Base-by-base conservation (phyloP, 2,329 filamentous ascomycete genomes). In the Lizonia empirigonia region DNA sequence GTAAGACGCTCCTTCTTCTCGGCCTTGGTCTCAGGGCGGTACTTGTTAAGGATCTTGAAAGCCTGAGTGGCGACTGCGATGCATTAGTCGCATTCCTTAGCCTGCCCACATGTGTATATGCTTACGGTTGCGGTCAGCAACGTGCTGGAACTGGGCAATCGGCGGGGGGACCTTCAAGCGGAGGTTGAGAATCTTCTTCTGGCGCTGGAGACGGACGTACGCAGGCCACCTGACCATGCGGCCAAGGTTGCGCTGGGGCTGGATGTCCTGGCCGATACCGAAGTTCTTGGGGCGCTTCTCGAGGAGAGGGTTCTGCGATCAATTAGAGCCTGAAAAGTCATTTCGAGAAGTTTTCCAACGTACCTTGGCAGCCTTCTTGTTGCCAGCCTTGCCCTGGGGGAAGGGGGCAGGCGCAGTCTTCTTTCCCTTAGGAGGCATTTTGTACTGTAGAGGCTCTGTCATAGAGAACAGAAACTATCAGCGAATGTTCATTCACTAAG, bases 381-480 rank as follows among this genome's bases (percentile, higher is more conserved):
- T 83, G 73, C 85, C 85, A 82, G 92, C 90, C 87, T 95, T 96
- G 75, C 87, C 60, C 62, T 68, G 64, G 51, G 67, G 67, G 64
- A 69, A 69, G 52, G 94, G 94, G 82, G 94, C 91, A 78, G 94
- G 84, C 74, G 94, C 94, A 81, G 90, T 88, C 86, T 97, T 97
- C 90, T 97, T 97, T 85, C 91, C 91, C 84, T 97, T 99, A 78
- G 93, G 73, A 64, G 72, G 63, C 71, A 73, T 73, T 56, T 64
- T 69, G 56, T 56, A 37, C 65, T 61, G 89, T 69, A 60, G 90
- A 89, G 94, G 91, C 94, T 53, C 50, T 97, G 84, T 97, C 92
- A 97, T 97, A 94, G 93, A 97, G 93, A 91, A 95, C 92, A 94
- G 89, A 96, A 91, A 87, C 90, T 82, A 91, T 96, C 89, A 97